A percentile compares a stretch with the other conserved stretches of the same genome.
phyloP scores from a whole-genome alignment of 2,329 filamentous ascomycete species.

The Dryadomyces quercivorus region DNA sequence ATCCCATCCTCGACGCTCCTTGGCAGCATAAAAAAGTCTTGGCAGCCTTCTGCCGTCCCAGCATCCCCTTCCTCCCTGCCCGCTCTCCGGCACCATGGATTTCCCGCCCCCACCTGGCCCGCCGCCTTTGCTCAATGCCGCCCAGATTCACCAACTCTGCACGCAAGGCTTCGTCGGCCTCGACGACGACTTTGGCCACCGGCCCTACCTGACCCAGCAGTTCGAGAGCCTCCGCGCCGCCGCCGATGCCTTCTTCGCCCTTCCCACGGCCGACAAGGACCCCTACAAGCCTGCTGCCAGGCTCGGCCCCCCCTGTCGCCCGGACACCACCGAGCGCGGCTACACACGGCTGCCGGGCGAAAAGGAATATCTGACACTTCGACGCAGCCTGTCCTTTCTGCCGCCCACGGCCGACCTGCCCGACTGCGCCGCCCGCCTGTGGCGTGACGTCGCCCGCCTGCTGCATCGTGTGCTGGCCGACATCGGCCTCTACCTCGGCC shows the following conservation, averaged over 20 bases:
- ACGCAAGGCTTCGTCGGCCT: constrained; percentile 11
- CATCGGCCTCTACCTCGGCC: constrained; percentile 7
- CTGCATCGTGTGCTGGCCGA: constrained; percentile 14
- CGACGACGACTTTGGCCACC: constrained; percentile 1
- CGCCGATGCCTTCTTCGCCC: constrained; percentile 10
- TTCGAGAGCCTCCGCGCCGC: constrained; percentile 5
- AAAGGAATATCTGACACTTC: constrained; percentile 14
- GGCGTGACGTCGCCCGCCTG: constrained; percentile 12
- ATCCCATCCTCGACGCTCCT: neutral
- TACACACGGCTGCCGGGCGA: constrained; percentile 10
- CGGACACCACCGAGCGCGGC: constrained; percentile 12
- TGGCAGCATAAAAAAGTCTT: neutral
- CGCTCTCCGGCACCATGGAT: constrained; percentile 1
- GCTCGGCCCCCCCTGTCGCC: constrained; percentile 4
- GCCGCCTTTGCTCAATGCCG: constrained; percentile 11
- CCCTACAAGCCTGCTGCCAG: constrained; percentile 5
- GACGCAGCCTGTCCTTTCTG: constrained; percentile 10
- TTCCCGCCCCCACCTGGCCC: constrained; percentile 8
- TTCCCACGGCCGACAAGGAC: constrained; percentile 6
- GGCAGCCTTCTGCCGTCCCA: neutral
- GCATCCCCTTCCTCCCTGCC: neutral
- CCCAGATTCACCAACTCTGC: constrained; percentile 11
- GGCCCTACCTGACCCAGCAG: constrained; percentile 3
- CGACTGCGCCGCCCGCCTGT: constrained; percentile 4
- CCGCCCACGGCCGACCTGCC: neutral